phyloP scores from a whole-genome alignment of 139 green algal genomes.

The Coelastrella sp. region DNA sequence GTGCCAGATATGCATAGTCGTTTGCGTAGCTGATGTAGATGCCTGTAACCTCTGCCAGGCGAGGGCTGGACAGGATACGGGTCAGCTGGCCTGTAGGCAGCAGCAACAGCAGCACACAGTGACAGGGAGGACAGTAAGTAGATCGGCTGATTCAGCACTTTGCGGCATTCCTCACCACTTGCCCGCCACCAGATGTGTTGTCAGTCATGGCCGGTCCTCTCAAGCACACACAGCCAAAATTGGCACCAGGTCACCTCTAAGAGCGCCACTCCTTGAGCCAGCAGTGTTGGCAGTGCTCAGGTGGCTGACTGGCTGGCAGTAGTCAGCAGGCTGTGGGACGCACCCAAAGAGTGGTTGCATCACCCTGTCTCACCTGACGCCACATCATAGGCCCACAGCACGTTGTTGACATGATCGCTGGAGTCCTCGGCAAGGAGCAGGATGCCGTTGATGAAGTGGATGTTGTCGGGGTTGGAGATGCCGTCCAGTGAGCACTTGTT shows the following conservation, averaged over 20 bases:
- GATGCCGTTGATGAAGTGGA: constrained; percentile 15
- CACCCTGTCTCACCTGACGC: not conserved
- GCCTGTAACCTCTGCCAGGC: constrained; percentile 12
- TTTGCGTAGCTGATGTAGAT: constrained; percentile 3
- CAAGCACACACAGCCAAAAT: too few species aligned
- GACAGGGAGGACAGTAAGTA: not conserved
- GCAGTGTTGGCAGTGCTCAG: too few species aligned
- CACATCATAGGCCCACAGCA: constrained; percentile 9
- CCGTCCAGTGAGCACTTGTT: constrained; percentile 1
- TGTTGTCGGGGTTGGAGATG: constrained; percentile 8
- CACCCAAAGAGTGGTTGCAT: not conserved
- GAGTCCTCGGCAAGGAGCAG: constrained; percentile 17
- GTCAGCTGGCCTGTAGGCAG: constrained; percentile 24
- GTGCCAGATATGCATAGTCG: not conserved
- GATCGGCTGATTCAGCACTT: not conserved
- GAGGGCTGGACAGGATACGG: constrained; percentile 3
- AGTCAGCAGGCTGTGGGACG: not conserved
- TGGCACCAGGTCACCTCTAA: too few species aligned
- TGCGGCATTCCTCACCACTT: not conserved
- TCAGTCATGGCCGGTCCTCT: too few species aligned
- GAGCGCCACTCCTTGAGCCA: too few species aligned
- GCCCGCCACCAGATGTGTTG: too few species aligned
- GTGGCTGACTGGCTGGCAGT: not conserved
- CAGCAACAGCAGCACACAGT: not conserved
- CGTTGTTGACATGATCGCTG: constrained; percentile 10